Percentiles rank a stretch among this genome's conserved stretches.
Evolutionary conservation across 108 stramenopile genomes (phyloP).

Genomic region (Skeletonema potamos): DNA sequence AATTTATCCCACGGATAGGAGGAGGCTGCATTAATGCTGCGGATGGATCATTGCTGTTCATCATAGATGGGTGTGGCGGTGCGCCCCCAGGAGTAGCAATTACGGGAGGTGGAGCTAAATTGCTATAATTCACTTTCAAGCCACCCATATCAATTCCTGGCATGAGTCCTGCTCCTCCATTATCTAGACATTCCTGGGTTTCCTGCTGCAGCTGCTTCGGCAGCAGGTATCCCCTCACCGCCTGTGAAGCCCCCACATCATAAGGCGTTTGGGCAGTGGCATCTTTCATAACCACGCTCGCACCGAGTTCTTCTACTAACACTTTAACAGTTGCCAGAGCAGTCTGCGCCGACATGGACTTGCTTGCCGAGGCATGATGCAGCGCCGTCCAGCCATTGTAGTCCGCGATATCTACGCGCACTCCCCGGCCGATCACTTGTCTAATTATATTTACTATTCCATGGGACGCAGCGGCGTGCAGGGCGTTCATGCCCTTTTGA

Average conservation of each 20-base stretch:
- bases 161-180: slow-evolving; percentile 72
- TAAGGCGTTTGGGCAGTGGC: slow-evolving; percentile 75
- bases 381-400: slow-evolving; percentile 67
- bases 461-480: slow-evolving; percentile 68
- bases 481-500: slow-evolving; percentile 53
- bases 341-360: slow-evolving; percentile 4
- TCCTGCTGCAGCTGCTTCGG: slow-evolving; percentile 84
- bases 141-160: slow-evolving; percentile 87
- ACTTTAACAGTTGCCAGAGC: slow-evolving; percentile 43
- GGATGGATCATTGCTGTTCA: slow-evolving; percentile 25
- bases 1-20: slow-evolving; percentile 11
- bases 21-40: slow-evolving; percentile 47
- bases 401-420: slow-evolving; percentile 54
- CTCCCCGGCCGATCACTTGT: slow-evolving; percentile 49
- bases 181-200: slow-evolving; percentile 72
- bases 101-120: slow-evolving; percentile 68
- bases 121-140: slow-evolving; percentile 50
- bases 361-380: slow-evolving; percentile 68
- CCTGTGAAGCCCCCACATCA: slow-evolving; percentile 67
- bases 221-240: slow-evolving; percentile 76
- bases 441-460: slow-evolving; percentile 37
- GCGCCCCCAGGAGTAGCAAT: slow-evolving; percentile 17
- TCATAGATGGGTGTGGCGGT: slow-evolving; percentile 5
- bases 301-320: slow-evolving; percentile 62
- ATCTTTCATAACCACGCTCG: slow-evolving; percentile 60